Evolutionary conservation across 2,329 filamentous ascomycete species (phyloP).

Genomic region (Elsinoe perseae): DNA sequence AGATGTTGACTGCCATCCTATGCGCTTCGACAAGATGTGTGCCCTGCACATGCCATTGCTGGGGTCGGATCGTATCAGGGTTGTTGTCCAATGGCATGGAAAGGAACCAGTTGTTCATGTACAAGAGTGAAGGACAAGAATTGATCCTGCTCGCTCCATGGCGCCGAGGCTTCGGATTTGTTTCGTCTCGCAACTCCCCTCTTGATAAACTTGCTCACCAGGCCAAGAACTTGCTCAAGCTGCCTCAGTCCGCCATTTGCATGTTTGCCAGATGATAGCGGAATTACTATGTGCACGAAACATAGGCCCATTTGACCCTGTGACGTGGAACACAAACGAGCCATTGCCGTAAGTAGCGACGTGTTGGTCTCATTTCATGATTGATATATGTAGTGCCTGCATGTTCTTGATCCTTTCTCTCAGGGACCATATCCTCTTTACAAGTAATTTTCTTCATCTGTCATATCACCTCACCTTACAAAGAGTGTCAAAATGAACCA

Average conservation of each 20-base stretch:
- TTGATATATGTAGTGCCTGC: too few relatives aligned
- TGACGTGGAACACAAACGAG: neutral
- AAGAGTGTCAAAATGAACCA: neutral
- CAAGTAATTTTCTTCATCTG: too few relatives aligned
- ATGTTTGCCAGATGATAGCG: neutral
- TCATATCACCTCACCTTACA: too few relatives aligned
- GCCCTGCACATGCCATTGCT: too few relatives aligned
- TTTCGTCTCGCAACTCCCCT: neutral
- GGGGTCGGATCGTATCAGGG: too few relatives aligned
- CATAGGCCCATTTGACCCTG: neutral
- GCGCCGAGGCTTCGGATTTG: neutral
- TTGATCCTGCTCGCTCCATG: neutral
- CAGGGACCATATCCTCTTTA: too few relatives aligned
- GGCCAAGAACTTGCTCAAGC: conserved; percentile 12
- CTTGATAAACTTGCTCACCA: conserved; percentile 12
- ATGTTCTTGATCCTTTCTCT: too few relatives aligned
- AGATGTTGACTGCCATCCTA: too few relatives aligned
- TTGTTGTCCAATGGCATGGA: too few relatives aligned
- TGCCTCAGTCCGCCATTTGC: neutral
- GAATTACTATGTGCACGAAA: neutral
- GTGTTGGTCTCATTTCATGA: too few relatives aligned
- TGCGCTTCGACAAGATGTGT: too few relatives aligned
- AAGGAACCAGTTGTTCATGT: neutral
- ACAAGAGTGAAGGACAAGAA: neutral
- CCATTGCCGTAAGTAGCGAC: neutral